Base-by-base conservation (phyloP, 352 stramenopile genomes). In the Nothophytophthora sp. region DNA sequence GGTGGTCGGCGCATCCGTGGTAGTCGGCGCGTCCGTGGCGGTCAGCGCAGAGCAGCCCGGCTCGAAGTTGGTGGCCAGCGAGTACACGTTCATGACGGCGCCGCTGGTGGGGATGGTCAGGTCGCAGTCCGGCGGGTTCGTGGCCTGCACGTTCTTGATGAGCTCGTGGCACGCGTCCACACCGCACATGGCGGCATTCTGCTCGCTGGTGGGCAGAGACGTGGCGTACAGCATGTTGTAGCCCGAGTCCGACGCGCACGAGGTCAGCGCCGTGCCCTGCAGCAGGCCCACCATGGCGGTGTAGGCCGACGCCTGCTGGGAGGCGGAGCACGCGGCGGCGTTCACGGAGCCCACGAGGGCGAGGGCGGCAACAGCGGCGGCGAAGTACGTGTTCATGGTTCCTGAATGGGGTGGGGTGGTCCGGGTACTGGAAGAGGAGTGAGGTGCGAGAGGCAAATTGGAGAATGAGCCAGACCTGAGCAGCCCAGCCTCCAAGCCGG, bases 161-260 rank as follows among this genome's bases (percentile, higher is more conserved):
- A 81, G 50, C 13, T 48, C 36, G 38, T 74, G 40, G 61, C 70
- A 81, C 18, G 34, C 33, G 5, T 49, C 32, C 23, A 54, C 25
- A 9, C 46, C 43, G 70, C 70, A 81, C 67, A 81, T 77, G 55
- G 53, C 55, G n/a, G 39, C 61, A 12, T 49, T 67, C 51, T 76
- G 37, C 16, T 55, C 62, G 16, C 56, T 50, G 45, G 62, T 69
- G 4, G 66, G 69, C 23, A 70, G 44, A 16, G 38, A 13, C 20
- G 59, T 60, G 29, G 62, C 53, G 41, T 60, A 58, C 33, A 79
- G 45, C 63, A 76, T 67, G 61, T 67, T 66, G 65, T 72, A 71
- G 29, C 63, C 60, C 20, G 55, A 65, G 35, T 42, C 44, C 11
- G 37, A n/a, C 12, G 54, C 39, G 30, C 65, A 79, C 4, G 10